A percentile compares a stretch with the other conserved stretches of the same genome.
These are phyloP conservation scores for Tetracladium setigerum DNA, from an alignment of 495 filamentous ascomycete genomes.

Conservation along the genomic window DNA sequence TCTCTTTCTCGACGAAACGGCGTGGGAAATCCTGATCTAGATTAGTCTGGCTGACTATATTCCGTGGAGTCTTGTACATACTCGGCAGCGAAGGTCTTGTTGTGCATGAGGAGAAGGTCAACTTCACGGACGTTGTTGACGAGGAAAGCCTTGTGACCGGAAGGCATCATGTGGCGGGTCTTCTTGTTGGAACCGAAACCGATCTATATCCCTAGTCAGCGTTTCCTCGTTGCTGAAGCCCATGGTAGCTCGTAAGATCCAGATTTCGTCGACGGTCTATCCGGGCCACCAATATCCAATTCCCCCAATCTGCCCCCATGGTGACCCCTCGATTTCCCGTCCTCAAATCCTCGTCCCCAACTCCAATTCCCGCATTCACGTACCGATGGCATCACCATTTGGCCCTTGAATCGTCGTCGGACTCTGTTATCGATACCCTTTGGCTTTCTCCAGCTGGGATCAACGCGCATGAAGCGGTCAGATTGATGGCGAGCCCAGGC, in stretches of 20 bases:
- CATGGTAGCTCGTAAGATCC: background rate
- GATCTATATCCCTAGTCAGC: constrained; percentile 51
- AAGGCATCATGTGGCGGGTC: constrained; percentile 97
- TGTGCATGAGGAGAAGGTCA: constrained; percentile 99
- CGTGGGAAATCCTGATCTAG: constrained; percentile 75
- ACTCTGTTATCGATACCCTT: constrained; percentile 98
- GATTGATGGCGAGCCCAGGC: too few species aligned
- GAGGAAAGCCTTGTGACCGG: constrained; percentile 99
- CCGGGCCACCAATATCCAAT: background rate
- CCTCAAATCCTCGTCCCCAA: too few species aligned
- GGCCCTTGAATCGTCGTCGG: constrained; percentile 87
- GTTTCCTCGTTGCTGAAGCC: constrained; percentile 6
- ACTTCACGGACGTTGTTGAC: constrained; percentile 93
- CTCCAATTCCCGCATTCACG: constrained; percentile 30
- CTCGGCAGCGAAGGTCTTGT: constrained; percentile 97
- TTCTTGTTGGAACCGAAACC: constrained; percentile 98
- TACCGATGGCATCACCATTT: constrained; percentile 96
- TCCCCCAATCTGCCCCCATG: background rate
- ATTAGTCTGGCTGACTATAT: constrained; percentile 7
- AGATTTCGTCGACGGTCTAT: background rate
- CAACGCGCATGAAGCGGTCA: constrained; percentile 89
- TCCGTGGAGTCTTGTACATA: constrained; percentile 41
- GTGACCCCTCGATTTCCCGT: background rate
- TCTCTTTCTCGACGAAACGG: constrained; percentile 96
- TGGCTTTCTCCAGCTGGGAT: constrained; percentile 89